Base-by-base conservation (phyloP, 2,329 filamentous ascomycete genomes). In the Cordyceps militaris region DNA sequence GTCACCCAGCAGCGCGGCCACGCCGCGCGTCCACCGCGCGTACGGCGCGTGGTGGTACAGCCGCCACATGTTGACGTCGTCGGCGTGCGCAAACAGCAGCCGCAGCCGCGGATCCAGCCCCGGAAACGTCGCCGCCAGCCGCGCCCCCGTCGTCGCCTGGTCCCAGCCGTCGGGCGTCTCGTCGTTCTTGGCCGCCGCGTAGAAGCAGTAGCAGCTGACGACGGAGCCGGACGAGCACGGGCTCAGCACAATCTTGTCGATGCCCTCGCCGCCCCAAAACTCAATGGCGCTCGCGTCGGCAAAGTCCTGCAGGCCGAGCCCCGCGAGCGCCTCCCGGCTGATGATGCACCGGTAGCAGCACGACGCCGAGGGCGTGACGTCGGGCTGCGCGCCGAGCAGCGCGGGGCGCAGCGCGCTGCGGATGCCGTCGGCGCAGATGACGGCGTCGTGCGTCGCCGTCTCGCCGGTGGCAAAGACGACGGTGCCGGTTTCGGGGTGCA, bases 151-250 rank as follows among this genome's bases (percentile, higher is more conserved):
- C 3, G 73, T 73, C 28, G 77, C 75, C 3, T 71, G 73, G 4
- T 76, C 77, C 82, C 82, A 85, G 14, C 74, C 76, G 38, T 86
- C 80, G 44, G 73, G 10, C 9, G 14, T 11, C 63, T 80, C 81
- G 65, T 85, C 81, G 7, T 82, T 81, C 57, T 77, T 74, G 6
- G 78, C 75, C 1, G 80, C 75, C 0, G 83, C 78, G 67, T 85
- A 87, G 73, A 87, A 87, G 70, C 83, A 86, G 69, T 86, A 86
- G 69, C 83, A 87, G 0, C 81, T 84, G 10, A 85, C 71, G 4
- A 86, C 69, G 43, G 78, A 76, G 50, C 82, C 80, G 40, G 76
- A 77, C 63, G 84, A 82, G 69, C 84, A 87, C n/a, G 83, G 80
- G 0, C 81, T 85, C 13, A 86, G 74, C 16, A 87, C 83, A 60